Percentiles rank a stretch among this genome's conserved stretches.
These are phyloP conservation scores for Picea engelmannii DNA, from an alignment of 83 land plant genomes.

Conservation along the genomic window DNA sequence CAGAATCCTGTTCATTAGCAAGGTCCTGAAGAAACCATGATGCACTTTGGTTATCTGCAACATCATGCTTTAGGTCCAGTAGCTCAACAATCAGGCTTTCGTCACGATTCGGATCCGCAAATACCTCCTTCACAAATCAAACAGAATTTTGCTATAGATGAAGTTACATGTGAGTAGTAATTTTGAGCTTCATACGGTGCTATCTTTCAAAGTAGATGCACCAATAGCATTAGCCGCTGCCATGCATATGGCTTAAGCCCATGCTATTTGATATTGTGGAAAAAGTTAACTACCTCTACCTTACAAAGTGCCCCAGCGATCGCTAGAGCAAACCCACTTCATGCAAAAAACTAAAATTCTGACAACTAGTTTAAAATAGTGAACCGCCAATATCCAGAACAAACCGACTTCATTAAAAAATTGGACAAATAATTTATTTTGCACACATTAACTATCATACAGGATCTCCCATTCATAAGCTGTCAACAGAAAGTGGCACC, in stretches of 20 bases:
- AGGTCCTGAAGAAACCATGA: slow-evolving; percentile 87
- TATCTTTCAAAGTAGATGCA: background rate
- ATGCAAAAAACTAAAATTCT: background rate
- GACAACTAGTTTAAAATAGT: background rate
- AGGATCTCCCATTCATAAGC: background rate
- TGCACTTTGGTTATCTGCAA: slow-evolving; percentile 80
- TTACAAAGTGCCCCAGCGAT: background rate
- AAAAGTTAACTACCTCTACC: background rate
- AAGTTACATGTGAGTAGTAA: background rate
- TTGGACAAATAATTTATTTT: background rate
- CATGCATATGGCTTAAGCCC: background rate
- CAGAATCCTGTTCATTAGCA: slow-evolving; percentile 85
- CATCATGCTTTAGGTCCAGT: slow-evolving; percentile 75
- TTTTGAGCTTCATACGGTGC: background rate
- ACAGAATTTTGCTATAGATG: background rate
- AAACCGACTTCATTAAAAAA: background rate
- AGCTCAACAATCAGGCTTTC: slow-evolving; percentile 92
- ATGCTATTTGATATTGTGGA: background rate
- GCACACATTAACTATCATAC: background rate
- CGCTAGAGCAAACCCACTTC: background rate
- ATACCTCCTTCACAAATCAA: slow-evolving; percentile 62
- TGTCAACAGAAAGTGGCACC: slow-evolving; percentile 32
- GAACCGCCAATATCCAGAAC: background rate
- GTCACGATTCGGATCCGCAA: slow-evolving; percentile 77
- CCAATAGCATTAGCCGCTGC: background rate